These are phyloP conservation scores for Skeletonema grethae DNA, from an alignment of 108 stramenopile genomes.

Conservation along the genomic window DNA sequence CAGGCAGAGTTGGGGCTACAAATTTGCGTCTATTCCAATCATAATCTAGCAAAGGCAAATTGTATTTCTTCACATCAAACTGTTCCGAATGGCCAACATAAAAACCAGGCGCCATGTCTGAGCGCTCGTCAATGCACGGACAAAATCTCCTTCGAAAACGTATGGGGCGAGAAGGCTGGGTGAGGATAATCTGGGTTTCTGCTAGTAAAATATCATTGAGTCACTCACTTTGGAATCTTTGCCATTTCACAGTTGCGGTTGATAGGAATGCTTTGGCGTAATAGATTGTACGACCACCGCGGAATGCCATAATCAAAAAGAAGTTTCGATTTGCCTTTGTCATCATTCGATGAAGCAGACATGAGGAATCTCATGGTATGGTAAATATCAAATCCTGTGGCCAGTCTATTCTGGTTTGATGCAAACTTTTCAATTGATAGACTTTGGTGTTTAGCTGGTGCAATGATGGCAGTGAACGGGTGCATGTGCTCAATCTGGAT, in stretches of 20 bases:
- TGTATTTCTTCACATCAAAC: no score
- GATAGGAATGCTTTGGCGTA: conserved; percentile 22
- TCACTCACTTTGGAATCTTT: conserved; percentile 24
- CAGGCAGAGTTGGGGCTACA: neutral
- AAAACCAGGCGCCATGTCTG: conserved; percentile 19
- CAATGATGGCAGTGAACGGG: conserved; percentile 57
- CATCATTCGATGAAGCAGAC: neutral
- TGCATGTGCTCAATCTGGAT: conserved; percentile 57
- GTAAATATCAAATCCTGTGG: conserved; percentile 55
- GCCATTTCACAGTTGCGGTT: conserved; percentile 40
- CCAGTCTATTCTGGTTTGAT: conserved; percentile 48
- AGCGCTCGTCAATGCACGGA: conserved; percentile 12
- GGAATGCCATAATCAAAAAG: conserved; percentile 35
- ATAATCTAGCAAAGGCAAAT: conserved; percentile 8
- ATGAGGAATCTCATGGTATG: conserved; percentile 43
- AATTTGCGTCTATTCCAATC: conserved; percentile 11
- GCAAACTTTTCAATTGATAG: conserved; percentile 34
- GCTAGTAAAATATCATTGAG: neutral
- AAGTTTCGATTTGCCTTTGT: neutral
- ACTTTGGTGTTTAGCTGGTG: conserved; percentile 32
- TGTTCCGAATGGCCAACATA: conserved; percentile 17
- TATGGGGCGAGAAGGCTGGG: neutral
- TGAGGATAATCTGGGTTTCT: neutral
- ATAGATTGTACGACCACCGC: conserved; percentile 51
- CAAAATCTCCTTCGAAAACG: conserved; percentile 5